Conservation (phyloP, 805 yeast genomes). For the Teunomyces aglyptinius region DNA sequence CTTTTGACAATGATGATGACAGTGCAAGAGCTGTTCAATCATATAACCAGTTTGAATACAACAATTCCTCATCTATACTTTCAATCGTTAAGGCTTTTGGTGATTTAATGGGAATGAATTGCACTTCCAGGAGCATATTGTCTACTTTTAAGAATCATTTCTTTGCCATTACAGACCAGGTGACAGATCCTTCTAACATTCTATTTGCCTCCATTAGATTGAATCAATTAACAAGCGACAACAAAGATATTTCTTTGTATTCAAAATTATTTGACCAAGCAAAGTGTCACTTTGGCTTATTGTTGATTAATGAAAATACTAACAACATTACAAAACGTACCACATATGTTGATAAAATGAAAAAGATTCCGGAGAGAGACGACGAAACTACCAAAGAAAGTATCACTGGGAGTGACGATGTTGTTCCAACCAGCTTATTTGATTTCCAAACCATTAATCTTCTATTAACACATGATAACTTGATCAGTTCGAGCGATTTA, state of each 20-base stretch:
- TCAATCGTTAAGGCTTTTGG: conserved; percentile 34
- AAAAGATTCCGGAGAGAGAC: neutral
- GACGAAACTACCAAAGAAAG: neutral
- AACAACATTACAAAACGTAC: neutral
- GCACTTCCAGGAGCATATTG: conserved; percentile 29
- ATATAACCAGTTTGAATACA: conserved; percentile 22
- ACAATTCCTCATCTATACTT: conserved; percentile 32
- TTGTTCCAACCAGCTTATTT: conserved; percentile 10
- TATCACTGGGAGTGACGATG: conserved; percentile 5
- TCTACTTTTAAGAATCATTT: conserved; percentile 30
- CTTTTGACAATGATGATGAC: conserved; percentile 18
- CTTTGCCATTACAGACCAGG: conserved; percentile 31
- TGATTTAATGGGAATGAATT: conserved; percentile 27
- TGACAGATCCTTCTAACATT: conserved; percentile 24
- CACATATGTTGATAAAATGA: neutral
- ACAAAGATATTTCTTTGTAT: conserved; percentile 21
- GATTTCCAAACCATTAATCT: conserved; percentile 21
- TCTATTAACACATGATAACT: conserved; percentile 30
- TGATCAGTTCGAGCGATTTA: conserved; percentile 33
- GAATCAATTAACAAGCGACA: conserved; percentile 16
- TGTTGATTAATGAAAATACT: conserved; percentile 21
- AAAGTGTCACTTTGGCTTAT: conserved; percentile 32
- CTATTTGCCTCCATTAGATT: conserved; percentile 23
- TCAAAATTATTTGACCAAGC: conserved; percentile 25
- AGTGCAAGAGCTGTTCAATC: conserved; percentile 8